phyloP scores from a whole-genome alignment of 1,284 basidiomycete species.

The Microbotryum intermedium region DNA sequence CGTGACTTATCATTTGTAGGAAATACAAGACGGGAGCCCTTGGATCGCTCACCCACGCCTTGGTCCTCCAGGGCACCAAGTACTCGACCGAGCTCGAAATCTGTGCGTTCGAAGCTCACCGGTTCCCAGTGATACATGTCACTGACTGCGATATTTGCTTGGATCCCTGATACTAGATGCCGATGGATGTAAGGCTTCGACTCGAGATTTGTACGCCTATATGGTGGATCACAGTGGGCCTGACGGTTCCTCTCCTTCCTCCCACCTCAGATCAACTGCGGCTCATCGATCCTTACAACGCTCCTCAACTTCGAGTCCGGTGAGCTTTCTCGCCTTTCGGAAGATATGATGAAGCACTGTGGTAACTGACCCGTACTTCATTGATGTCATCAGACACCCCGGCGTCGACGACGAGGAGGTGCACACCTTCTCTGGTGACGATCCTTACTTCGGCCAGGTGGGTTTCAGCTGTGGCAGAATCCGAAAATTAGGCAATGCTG shows the following conservation, averaged over 20 bases:
- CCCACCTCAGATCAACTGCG: conserved; percentile 47
- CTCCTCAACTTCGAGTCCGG: conserved; percentile 72
- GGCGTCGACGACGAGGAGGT: conserved; percentile 58
- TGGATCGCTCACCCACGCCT: conserved; percentile 77
- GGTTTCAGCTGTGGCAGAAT: background rate
- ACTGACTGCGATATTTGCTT: no score
- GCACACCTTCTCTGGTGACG: conserved; percentile 31
- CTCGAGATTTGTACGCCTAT: no score
- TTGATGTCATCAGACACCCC: conserved; percentile 9
- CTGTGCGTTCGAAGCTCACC: conserved; percentile 10
- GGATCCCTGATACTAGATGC: no score
- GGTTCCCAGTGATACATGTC: no score
- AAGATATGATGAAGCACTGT: background rate
- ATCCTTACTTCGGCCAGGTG: conserved; percentile 24
- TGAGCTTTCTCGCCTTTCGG: conserved; percentile 51
- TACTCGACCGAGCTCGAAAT: conserved; percentile 87
- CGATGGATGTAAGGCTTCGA: background rate
- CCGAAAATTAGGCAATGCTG: background rate
- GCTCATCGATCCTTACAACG: conserved; percentile 68
- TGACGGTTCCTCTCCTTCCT: background rate
- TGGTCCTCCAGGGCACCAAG: conserved; percentile 77
- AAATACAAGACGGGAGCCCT: conserved; percentile 90
- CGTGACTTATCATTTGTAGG: conserved; percentile 43
- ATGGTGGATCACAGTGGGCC: no score
- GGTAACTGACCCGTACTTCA: conserved; percentile 1